These are phyloP conservation scores for Excoecaria agallocha DNA, from an alignment of 345 rosid species.

Conservation along the genomic window DNA sequence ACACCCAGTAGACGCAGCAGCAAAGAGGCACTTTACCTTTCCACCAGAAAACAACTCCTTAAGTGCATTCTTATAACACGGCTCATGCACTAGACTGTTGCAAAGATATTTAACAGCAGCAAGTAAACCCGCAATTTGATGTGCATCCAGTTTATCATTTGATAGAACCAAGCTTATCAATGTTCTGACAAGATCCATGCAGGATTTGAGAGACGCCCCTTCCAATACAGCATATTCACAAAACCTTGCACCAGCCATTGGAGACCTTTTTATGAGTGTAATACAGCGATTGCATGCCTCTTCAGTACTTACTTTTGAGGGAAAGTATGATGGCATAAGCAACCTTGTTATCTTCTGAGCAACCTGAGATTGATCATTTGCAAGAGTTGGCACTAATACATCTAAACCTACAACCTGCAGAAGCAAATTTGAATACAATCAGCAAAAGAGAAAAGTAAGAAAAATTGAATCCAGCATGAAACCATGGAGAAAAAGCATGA, in stretches of 20 bases:
- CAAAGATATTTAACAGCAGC: constrained; percentile 54
- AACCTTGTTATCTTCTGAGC: constrained; percentile 68
- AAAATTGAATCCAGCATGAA: constrained; percentile 11
- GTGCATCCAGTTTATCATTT: constrained; percentile 40
- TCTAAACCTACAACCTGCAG: constrained; percentile 73
- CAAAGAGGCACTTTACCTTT: constrained; percentile 50
- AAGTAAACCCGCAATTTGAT: constrained; percentile 74
- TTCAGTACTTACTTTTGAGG: constrained; percentile 55
- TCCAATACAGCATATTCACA: constrained; percentile 63
- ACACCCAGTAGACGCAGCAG: constrained; percentile 55
- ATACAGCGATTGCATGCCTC: constrained; percentile 84
- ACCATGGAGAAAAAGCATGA: neutral
- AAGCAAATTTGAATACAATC: constrained; percentile 5
- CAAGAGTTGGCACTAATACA: constrained; percentile 57
- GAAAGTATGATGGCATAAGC: constrained; percentile 88
- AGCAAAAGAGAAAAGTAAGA: constrained; percentile 13
- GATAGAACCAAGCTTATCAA: constrained; percentile 53
- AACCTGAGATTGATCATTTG: constrained; percentile 67
- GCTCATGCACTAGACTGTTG: constrained; percentile 48
- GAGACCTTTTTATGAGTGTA: constrained; percentile 73
- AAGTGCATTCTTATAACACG: constrained; percentile 46
- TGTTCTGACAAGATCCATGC: constrained; percentile 62
- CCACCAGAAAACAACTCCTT: constrained; percentile 52
- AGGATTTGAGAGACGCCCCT: constrained; percentile 60
- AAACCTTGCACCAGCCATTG: constrained; percentile 87